These are phyloP conservation scores for Fusarium neocosmosporiellum DNA, from an alignment of 2,329 filamentous ascomycete species.

Conservation along the genomic window DNA sequence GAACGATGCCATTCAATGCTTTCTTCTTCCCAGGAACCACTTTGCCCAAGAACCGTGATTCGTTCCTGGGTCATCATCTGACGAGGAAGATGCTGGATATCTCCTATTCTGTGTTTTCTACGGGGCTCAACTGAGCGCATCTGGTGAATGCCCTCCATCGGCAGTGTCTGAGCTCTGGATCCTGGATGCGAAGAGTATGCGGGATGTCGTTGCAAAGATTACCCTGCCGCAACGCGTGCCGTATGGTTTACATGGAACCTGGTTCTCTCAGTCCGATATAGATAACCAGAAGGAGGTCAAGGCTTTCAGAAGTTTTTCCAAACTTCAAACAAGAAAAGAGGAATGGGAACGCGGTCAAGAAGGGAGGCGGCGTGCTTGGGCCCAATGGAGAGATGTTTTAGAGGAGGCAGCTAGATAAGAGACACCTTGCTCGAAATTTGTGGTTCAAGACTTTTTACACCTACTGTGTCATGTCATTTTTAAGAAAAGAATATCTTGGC, in stretches of 20 bases:
- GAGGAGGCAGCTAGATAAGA: constrained; percentile 1
- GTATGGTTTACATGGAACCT: constrained; percentile 74
- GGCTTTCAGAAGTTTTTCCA: constrained; percentile 1
- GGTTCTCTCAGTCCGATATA: constrained; percentile 68
- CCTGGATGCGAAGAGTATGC: constrained; percentile 73
- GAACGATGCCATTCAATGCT: constrained; percentile 69
- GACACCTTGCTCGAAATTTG: accelerated
- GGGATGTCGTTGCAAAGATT: constrained; percentile 67
- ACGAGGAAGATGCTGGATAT: constrained; percentile 71
- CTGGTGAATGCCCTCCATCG: constrained; percentile 56
- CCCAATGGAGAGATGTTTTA: neutral
- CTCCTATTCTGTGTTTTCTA: constrained; percentile 78
- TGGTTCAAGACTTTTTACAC: neutral
- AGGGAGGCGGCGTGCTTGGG: neutral
- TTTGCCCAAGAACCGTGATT: constrained; percentile 77
- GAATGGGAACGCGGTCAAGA: neutral
- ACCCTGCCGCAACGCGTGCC: constrained; percentile 74
- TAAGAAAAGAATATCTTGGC: no score
- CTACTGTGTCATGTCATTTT: neutral
- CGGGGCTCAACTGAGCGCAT: constrained; percentile 69
- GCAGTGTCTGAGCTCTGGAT: constrained; percentile 74
- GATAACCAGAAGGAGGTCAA: constrained; percentile 54
- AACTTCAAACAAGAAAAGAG: constrained; percentile 1
- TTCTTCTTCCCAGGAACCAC: constrained; percentile 68
- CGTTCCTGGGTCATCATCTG: constrained; percentile 58